Percentiles rank a stretch among this genome's conserved stretches.
Evolutionary conservation across 2,329 filamentous ascomycete species (phyloP).

Genomic region (Lecanicillium sp.): DNA sequence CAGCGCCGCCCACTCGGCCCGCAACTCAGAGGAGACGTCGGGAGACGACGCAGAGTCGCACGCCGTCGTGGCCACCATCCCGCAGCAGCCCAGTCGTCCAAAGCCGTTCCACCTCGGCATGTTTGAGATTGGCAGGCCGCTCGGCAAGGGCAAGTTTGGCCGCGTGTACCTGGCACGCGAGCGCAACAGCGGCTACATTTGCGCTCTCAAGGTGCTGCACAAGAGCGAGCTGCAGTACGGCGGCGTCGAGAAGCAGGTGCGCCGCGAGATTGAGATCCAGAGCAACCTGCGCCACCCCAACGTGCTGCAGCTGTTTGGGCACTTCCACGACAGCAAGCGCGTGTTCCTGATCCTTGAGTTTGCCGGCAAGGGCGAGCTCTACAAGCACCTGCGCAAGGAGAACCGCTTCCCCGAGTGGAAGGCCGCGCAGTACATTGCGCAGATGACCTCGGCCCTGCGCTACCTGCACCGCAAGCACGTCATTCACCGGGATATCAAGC

Average conservation of each 20-base stretch:
- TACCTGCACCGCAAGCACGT: conserved; percentile 96
- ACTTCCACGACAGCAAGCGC: conserved; percentile 84
- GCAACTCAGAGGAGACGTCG: conserved; percentile 39
- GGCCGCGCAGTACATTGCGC: conserved; percentile 78
- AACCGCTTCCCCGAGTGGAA: conserved; percentile 79
- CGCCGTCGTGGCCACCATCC: conserved; percentile 34
- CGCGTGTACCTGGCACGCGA: conserved; percentile 80
- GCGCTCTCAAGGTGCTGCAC: conserved; percentile 79
- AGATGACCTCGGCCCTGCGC: conserved; percentile 82
- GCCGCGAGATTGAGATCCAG: conserved; percentile 85
- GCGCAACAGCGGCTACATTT: conserved; percentile 71
- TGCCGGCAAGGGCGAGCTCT: conserved; percentile 77
- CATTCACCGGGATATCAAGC: conserved; percentile 96
- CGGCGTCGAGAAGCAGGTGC: conserved; percentile 75
- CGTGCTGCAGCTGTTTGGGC: conserved; percentile 74
- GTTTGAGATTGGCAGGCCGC: conserved; percentile 84
- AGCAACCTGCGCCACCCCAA: conserved; percentile 81
- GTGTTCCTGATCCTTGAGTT: conserved; percentile 86
- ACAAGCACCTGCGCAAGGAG: conserved; percentile 76
- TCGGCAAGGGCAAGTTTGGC: conserved; percentile 84
- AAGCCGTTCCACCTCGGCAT: conserved; percentile 80
- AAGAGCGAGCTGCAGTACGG: conserved; percentile 76
- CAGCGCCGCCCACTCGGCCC: conserved; percentile 17
- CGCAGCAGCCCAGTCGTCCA: conserved; percentile 48
- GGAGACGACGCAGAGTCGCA: conserved; percentile 36